Conservation (phyloP, 176 grass and related monocot genomes). For the Musa schizocarpa region DNA sequence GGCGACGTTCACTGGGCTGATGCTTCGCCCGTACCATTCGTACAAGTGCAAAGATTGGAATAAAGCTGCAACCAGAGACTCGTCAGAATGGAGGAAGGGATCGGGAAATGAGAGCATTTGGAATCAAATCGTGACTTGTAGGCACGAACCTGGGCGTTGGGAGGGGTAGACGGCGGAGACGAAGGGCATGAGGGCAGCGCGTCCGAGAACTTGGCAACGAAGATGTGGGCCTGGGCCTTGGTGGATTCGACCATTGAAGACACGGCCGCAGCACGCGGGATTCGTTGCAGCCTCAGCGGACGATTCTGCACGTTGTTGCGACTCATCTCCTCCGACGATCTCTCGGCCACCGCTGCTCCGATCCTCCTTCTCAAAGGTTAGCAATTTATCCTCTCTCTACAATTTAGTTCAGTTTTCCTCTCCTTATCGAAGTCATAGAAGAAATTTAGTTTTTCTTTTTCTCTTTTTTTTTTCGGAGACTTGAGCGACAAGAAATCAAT, state of each 20-base stretch:
- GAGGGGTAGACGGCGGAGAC: constrained; percentile 62
- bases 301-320: constrained; percentile 94
- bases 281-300: constrained; percentile 83
- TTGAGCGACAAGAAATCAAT: background rate
- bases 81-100: background rate
- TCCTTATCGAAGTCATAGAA: too few relatives aligned
- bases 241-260: constrained; percentile 60
- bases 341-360: constrained; percentile 23
- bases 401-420: background rate
- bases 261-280: constrained; percentile 77
- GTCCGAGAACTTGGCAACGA: constrained; percentile 96
- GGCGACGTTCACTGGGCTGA: constrained; percentile 84
- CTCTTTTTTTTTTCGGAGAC: background rate
- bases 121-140: background rate
- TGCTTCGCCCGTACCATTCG: constrained; percentile 83
- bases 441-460: background rate
- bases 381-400: background rate
- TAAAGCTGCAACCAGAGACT: constrained; percentile 37
- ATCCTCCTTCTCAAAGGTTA: background rate
- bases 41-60: constrained; percentile 74
- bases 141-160: constrained; percentile 52
- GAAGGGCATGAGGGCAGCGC: constrained; percentile 90
- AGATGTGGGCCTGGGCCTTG: constrained; percentile 66
- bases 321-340: constrained; percentile 43
- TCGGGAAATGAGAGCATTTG: background rate